Conservation (phyloP, 2,329 filamentous ascomycete species). For the Neonectria coccinea region DNA sequence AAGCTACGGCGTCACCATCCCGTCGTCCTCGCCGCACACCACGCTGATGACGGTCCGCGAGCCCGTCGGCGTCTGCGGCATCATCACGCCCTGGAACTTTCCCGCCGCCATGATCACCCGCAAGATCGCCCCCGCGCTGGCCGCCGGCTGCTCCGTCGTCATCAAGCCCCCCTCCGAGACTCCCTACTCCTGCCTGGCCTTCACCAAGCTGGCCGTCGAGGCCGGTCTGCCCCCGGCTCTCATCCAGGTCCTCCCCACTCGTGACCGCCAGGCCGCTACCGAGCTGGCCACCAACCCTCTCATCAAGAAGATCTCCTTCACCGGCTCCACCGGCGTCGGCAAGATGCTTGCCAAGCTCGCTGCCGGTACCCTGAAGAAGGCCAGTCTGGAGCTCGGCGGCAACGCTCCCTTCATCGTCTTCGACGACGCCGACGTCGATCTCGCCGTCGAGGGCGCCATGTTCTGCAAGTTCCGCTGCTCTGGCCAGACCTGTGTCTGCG, state of each 20-base stretch:
- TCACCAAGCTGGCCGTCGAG: conserved; percentile 75
- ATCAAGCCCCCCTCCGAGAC: conserved; percentile 80
- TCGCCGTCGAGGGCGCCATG: conserved; percentile 67
- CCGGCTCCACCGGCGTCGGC: conserved; percentile 73
- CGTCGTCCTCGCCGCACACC: conserved; percentile 69
- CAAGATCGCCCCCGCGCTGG: conserved; percentile 67
- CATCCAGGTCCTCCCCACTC: conserved; percentile 47
- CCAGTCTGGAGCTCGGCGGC: conserved; percentile 76
- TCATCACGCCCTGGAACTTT: conserved; percentile 59
- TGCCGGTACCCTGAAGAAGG: conserved; percentile 74
- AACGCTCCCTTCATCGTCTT: conserved; percentile 75
- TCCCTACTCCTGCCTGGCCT: conserved; percentile 77
- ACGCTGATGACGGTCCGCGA: conserved; percentile 76
- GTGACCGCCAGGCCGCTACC: conserved; percentile 46
- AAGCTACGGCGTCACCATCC: conserved; percentile 68
- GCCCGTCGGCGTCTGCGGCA: conserved; percentile 53
- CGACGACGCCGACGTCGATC: conserved; percentile 73
- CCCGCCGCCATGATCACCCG: conserved; percentile 49
- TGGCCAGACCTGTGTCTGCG: conserved; percentile 74
- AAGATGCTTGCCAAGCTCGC: conserved; percentile 70
- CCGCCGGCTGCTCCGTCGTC: conserved; percentile 83
- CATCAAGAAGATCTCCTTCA: conserved; percentile 73
- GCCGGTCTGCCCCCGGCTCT: conserved; percentile 73
- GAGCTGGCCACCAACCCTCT: conserved; percentile 47
- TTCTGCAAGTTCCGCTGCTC: conserved; percentile 53